These are phyloP conservation scores for Diplocarpon mali DNA, from an alignment of 2,329 filamentous ascomycete species.

Conservation along the genomic window DNA sequence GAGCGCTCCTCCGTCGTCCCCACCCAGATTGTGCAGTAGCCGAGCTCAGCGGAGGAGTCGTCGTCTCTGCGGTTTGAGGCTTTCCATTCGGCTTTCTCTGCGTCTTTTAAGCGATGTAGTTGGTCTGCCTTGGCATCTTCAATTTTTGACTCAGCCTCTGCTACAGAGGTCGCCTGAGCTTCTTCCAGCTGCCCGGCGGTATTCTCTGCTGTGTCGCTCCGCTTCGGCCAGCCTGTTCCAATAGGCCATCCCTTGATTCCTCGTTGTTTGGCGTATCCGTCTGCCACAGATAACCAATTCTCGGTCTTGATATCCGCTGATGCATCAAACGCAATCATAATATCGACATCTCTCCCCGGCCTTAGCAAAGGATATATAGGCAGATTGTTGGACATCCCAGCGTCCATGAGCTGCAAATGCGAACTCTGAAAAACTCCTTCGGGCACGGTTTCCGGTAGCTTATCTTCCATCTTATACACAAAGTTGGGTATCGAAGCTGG, in stretches of 20 bases:
- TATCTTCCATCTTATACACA: slow-evolving; percentile 66
- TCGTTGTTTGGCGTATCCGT: slow-evolving; percentile 84
- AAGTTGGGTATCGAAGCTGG: slow-evolving; percentile 88
- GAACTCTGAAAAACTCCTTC: slow-evolving; percentile 59
- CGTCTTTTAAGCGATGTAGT: slow-evolving; percentile 26
- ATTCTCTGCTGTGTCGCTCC: slow-evolving; percentile 44
- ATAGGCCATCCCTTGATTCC: slow-evolving; percentile 91
- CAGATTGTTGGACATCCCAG: slow-evolving; percentile 96
- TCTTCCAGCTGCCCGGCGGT: slow-evolving; percentile 54
- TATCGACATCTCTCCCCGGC: slow-evolving; percentile 77
- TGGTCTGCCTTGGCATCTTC: slow-evolving; percentile 45
- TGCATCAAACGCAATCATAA: slow-evolving; percentile 87
- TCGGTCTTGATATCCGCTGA: slow-evolving; percentile 83
- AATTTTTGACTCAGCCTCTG: slow-evolving; percentile 54
- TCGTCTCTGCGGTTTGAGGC: slow-evolving; percentile 20
- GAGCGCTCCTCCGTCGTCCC: slow-evolving; percentile 68
- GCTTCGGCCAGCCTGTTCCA: slow-evolving; percentile 83
- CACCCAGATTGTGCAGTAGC: slow-evolving; percentile 93
- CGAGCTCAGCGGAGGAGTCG: slow-evolving; percentile 50
- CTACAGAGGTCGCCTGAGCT: slow-evolving; percentile 45
- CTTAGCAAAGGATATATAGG: slow-evolving; percentile 90
- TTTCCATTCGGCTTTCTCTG: slow-evolving; percentile 20
- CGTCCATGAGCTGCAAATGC: slow-evolving; percentile 84
- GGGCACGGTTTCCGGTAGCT: slow-evolving; percentile 66
- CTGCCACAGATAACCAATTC: slow-evolving; percentile 91